Conservation (phyloP, 2,329 filamentous ascomycete genomes). For the Penicillium sp. region DNA sequence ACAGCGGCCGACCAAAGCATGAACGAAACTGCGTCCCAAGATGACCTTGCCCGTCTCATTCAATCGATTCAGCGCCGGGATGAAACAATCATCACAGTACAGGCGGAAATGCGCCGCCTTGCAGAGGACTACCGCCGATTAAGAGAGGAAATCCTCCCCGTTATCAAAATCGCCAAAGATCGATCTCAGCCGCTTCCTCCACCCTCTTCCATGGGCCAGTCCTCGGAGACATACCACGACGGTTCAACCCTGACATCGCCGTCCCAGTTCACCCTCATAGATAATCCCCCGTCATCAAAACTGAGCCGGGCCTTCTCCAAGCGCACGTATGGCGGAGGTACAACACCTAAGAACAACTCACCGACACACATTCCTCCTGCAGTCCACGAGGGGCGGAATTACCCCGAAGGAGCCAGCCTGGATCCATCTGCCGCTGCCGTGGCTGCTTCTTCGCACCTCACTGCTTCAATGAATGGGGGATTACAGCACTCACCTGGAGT, state of each 20-base stretch:
- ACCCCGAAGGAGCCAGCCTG: conserved; percentile 50
- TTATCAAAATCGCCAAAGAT: conserved; percentile 88
- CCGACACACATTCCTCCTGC: conserved; percentile 68
- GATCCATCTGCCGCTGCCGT: conserved; percentile 69
- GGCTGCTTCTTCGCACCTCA: conserved; percentile 68
- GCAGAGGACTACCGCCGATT: conserved; percentile 85
- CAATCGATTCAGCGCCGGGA: conserved; percentile 87
- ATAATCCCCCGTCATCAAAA: conserved; percentile 50
- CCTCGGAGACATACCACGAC: conserved; percentile 27
- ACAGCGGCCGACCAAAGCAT: conserved; percentile 85
- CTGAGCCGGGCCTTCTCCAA: conserved; percentile 73
- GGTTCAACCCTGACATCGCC: conserved; percentile 42
- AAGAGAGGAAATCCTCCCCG: conserved; percentile 85
- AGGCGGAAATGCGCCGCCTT: conserved; percentile 78
- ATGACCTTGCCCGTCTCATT: conserved; percentile 88
- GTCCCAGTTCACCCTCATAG: conserved; percentile 30
- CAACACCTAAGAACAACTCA: conserved; percentile 71
- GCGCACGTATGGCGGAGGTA: conserved; percentile 66
- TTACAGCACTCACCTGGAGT: conserved; percentile 52
- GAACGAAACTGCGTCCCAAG: conserved; percentile 82
- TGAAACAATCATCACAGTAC: conserved; percentile 79
- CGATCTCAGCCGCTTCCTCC: conserved; percentile 80
- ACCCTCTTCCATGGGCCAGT: conserved; percentile 33
- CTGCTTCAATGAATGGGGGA: conserved; percentile 64
- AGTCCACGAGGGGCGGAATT: conserved; percentile 65